These are phyloP conservation scores for Nothophoma quercina DNA, from an alignment of 2,329 filamentous ascomycete species.

Conservation along the genomic window DNA sequence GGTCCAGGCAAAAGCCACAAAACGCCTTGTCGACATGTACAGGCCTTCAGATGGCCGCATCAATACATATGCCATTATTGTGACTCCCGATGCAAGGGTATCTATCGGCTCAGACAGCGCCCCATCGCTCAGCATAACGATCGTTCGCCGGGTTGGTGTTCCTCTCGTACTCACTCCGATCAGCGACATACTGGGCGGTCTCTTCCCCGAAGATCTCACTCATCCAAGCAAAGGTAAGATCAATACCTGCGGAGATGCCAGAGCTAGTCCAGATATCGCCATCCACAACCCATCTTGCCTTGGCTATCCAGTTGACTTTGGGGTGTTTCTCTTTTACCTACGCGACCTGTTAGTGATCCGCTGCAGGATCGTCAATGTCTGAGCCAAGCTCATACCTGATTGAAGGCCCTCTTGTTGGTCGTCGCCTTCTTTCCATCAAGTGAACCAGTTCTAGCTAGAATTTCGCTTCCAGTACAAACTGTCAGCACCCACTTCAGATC, in stretches of 20 bases:
- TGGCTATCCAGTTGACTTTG: conserved; percentile 65
- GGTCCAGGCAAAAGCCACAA: not conserved
- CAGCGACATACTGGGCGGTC: conserved; percentile 58
- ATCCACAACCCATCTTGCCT: conserved; percentile 70
- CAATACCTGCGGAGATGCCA: conserved; percentile 69
- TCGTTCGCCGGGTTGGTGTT: conserved; percentile 60
- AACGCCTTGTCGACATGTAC: not conserved
- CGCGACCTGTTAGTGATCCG: conserved; percentile 6
- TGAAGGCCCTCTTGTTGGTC: conserved; percentile 70
- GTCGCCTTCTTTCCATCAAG: conserved; percentile 69
- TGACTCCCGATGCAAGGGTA: not conserved
- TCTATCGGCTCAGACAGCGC: conserved; percentile 19
- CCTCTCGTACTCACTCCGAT: conserved; percentile 66
- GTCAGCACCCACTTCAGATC: conserved; percentile 66
- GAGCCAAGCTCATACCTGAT: conserved; percentile 29
- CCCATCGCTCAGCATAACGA: conserved; percentile 60
- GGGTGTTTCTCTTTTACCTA: conserved; percentile 57
- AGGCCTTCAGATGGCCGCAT: not conserved
- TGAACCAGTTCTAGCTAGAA: conserved; percentile 66
- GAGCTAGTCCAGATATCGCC: conserved; percentile 72
- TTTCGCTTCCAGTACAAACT: conserved; percentile 70
- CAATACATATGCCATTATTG: not conserved
- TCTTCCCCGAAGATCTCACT: conserved; percentile 62
- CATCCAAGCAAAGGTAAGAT: conserved; percentile 67
- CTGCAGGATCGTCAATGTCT: not conserved